These are phyloP conservation scores for Quercus berberidifolia DNA, from an alignment of 306 rosid species.

Conservation along the genomic window DNA sequence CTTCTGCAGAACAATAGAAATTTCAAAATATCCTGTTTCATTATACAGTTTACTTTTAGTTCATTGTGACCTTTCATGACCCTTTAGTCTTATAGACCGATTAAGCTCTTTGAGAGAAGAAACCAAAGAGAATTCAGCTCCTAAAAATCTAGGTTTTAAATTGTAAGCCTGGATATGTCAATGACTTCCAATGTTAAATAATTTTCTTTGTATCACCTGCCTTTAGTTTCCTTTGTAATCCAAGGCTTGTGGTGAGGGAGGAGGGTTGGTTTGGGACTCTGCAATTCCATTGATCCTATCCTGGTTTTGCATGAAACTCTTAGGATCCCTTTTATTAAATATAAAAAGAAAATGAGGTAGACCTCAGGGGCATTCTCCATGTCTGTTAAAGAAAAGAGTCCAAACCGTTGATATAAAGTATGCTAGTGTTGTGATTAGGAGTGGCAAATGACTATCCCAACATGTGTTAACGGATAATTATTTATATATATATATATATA, in stretches of 20 bases:
- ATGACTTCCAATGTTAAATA: neutral
- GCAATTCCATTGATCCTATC: too few species aligned
- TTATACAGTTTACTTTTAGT: neutral
- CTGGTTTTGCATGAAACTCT: too few species aligned
- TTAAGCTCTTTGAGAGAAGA: neutral
- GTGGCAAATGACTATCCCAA: too few species aligned
- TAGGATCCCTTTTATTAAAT: too few species aligned
- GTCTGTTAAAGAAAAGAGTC: too few species aligned
- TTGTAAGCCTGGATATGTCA: neutral
- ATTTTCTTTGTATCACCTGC: neutral
- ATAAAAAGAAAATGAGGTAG: too few species aligned
- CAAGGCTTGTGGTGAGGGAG: neutral
- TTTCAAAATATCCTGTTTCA: neutral
- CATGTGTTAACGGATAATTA: too few species aligned
- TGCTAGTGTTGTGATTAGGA: too few species aligned
- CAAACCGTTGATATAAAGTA: too few species aligned
- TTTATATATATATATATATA: too few species aligned
- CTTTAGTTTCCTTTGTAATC: neutral
- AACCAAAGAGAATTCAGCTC: neutral
- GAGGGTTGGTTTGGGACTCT: too few species aligned
- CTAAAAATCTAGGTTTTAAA: neutral
- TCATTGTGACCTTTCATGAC: neutral
- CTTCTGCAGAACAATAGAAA: conserved; percentile 45
- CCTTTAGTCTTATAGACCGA: neutral
- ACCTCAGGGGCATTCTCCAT: too few species aligned